Conservation (phyloP, 2,329 filamentous ascomycete species). For the Phaeosphaeriaceae sp. region DNA sequence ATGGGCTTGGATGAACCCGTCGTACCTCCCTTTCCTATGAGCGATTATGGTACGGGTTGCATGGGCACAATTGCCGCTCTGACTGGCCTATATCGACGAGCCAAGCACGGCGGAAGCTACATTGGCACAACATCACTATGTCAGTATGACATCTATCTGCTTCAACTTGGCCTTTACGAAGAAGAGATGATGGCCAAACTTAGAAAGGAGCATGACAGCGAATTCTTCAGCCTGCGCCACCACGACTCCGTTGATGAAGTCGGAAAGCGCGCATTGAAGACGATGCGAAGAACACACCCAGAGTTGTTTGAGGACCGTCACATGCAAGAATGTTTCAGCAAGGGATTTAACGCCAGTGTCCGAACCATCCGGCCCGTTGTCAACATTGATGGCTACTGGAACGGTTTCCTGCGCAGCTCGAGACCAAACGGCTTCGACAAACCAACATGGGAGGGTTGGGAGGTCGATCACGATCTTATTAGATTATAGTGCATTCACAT, state of each 20-base stretch:
- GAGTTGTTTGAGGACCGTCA: conserved; percentile 60
- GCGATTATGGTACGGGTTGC: conserved; percentile 73
- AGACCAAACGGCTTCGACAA: conserved; percentile 61
- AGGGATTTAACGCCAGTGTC: conserved; percentile 54
- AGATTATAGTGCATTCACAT: conserved; percentile 18
- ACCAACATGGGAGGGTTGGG: conserved; percentile 57
- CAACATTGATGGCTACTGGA: conserved; percentile 56
- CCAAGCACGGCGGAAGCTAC: conserved; percentile 70
- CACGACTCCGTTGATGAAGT: conserved; percentile 71
- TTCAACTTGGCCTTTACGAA: conserved; percentile 66
- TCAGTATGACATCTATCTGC: conserved; percentile 72
- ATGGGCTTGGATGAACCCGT: conserved; percentile 69
- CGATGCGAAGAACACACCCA: conserved; percentile 61
- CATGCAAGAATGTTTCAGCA: conserved; percentile 60
- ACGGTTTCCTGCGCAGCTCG: conserved; percentile 56
- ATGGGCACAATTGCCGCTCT: conserved; percentile 74
- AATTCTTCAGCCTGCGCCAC: conserved; percentile 66
- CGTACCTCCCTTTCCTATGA: conserved; percentile 67
- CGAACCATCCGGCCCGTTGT: conserved; percentile 56
- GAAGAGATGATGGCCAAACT: conserved; percentile 61
- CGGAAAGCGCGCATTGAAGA: conserved; percentile 64
- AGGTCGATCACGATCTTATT: conserved; percentile 50
- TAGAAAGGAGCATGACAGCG: conserved; percentile 56
- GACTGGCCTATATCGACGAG: conserved; percentile 67
- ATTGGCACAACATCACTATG: conserved; percentile 68